Base-by-base conservation (phyloP, 495 filamentous ascomycete genomes). In the Penicillium roqueforti region DNA sequence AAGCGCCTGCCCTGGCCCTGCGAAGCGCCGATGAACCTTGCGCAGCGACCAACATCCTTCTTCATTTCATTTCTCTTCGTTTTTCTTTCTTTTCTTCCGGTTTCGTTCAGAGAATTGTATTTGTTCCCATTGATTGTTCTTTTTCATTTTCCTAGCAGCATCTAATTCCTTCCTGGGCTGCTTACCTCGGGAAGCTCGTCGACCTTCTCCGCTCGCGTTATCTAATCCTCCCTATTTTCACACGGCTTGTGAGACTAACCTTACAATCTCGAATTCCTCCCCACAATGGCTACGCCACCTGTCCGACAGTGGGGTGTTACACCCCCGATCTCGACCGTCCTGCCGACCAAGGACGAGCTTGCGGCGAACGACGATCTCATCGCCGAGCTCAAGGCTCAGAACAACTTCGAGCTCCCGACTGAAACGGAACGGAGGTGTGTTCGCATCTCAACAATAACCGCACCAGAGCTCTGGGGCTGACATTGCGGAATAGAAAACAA, bases 401-500 rank as follows among this genome's bases (percentile, higher is more conserved):
- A 95, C 70, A 96, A 92, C 51, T 98, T 96, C 59, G 92, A 97
- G 67, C 80, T 77, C 31, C 75, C 80, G 7, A 73, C 84, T 47
- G 93, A 95, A 67, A 96, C 88, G 0, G 81, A 89, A 57, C 87
- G 84, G 54, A 84, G 89, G 88, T 87, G 70, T 22, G 61, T 54
- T 51, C 11, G 37, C 10, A 20, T 32, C 4, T 29, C 16, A 13
- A 34, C 13, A n/a, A 34, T 22, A n/a, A 2, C 16, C 23, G 37
- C 25, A 4, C 26, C 13, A 38, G 41, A 10, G 38, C 13, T 37
- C 5, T 52, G 37, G 40, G 34, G 25, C 34, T 55, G 14, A 48
- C 7, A 19, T 16, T 20, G 54, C 51, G 51, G 36, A 55, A 55
- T 50, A 78, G 76, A 51, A 64, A 76, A 40, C 63, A 68, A 56